Evolutionary conservation across 176 grass and related monocot genomes (phyloP), one percentile per base, ranked within the genome.

Genomic region (Secale cereale): DNA sequence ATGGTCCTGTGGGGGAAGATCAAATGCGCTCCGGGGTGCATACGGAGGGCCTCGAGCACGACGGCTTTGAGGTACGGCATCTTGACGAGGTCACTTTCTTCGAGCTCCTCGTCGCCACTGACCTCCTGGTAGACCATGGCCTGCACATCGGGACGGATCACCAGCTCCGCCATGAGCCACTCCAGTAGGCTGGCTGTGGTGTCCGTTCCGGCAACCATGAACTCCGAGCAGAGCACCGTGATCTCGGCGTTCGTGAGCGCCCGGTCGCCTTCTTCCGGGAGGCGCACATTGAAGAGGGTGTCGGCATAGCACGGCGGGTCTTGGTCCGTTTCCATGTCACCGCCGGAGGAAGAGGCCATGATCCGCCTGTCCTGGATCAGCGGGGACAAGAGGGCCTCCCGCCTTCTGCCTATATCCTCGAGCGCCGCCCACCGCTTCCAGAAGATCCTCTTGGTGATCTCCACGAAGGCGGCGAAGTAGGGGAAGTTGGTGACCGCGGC

Each of bases 81-180:
- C 30, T 31, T 31, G 76, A 67, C 71, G 19, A 82, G n/a, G 10
- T 72, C 63, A 20, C 64, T 26, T 3, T 70, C 90, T 3, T 8
- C 10, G 0, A 87, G 64, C 23, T 68, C 78, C 54, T 41, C 5
- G 2, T 16, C n/a, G 27, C 8, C 5, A 13, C 15, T 79, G 10
- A 73, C 71, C 76, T 86, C 85, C 12, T 75, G 69, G 66, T 70
- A 84, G 20, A 94, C 39, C 54, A 78, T 91, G 22, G 61, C 68
- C 32, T 89, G 89, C 14, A 91, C 14, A 7, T 59, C 70, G 19
- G 70, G 83, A 15, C 68, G 79, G 27, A 22, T 85, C 31, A 89
- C 86, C 0, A 94, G 62, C 61, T 94, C 81, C 1, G 84, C 89
- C 92, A 94, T 91, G 89, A 91, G 78, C 92, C 36, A 37, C 36